A percentile compares a stretch with the other conserved stretches of the same genome.
phyloP scores from a whole-genome alignment of 345 rosid species.

The Eucalyptus fibrosa region DNA sequence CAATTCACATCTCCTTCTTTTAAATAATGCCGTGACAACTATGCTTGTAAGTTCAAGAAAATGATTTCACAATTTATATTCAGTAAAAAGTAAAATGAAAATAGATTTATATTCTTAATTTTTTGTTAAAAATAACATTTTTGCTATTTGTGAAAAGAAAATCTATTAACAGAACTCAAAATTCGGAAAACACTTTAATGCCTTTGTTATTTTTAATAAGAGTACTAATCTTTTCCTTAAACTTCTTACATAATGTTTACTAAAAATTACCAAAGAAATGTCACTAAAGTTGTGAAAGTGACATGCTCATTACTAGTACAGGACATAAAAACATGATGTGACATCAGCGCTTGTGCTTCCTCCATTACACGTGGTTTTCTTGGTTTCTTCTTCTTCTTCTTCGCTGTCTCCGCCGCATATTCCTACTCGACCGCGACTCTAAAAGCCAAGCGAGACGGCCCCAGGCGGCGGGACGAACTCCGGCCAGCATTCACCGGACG shows the following conservation, averaged over 20 bases:
- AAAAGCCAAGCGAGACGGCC: background rate
- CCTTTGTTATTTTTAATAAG: background rate
- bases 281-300: background rate
- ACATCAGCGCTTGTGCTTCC: background rate
- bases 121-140: background rate
- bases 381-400: background rate
- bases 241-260: background rate
- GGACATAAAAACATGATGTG: background rate
- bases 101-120: background rate
- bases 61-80: background rate
- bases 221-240: background rate
- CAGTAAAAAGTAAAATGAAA: background rate
- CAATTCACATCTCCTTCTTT: background rate
- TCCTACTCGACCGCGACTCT: background rate
- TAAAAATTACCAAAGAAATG: background rate
- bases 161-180: background rate
- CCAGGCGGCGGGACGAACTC: background rate
- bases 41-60: accelerated
- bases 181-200: background rate
- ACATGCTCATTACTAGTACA: background rate
- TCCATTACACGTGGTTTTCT: background rate
- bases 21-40: background rate
- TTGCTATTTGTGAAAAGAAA: background rate
- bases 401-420: background rate
- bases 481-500: background rate